Base-by-base conservation (phyloP, 179 eudicot genomes). In the Beta macrorhiza region DNA sequence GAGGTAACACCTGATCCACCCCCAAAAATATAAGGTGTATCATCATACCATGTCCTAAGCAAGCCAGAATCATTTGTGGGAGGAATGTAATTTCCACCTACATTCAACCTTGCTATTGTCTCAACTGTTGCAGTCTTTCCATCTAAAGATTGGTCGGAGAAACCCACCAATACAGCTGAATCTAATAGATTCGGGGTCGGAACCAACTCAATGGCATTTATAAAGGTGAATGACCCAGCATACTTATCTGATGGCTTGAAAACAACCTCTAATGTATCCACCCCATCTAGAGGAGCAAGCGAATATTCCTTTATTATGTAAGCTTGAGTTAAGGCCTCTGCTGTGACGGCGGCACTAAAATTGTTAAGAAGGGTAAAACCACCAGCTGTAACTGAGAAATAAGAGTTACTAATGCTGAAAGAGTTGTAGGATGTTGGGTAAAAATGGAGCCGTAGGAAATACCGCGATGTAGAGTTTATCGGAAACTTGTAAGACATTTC, bases 151-250 rank as follows among this genome's bases (percentile, higher is more conserved):
- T 88, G 90, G 61, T 87, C 88, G 0, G 83, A 79, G 14, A 89
- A 85, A 25, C 99, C 99, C 3, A 92, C 92, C 68, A 92, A 63
- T 0, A 17, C 8, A 0, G 87, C 88, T 10, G 84, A 78, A 45
- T 82, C 84, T 3, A 94, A 88, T 0, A 96, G 1, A 7, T 84
- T 73, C 0, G 97, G 94, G 0, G 84, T 69, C 0, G 91, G 86
- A 61, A 96, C 84, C 55, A 96, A 73, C 85, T 96, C 99, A 16
- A 96, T 91, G 0, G 97, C 99, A 65, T 96, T 96, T n/a, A 96
- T 79, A 67, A 94, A 96, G 0, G 91, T 93, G 49, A 94, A 94
- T 0, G 95, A 84, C 2, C 82, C 85, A 2, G 78, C 79, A 5
- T 83, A 32, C 67, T 87, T 83, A n/a, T 88, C 89, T 0, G 90